These are phyloP conservation scores for Sporothrix inflata DNA, from an alignment of 2,329 filamentous ascomycete genomes.

Conservation along the genomic window DNA sequence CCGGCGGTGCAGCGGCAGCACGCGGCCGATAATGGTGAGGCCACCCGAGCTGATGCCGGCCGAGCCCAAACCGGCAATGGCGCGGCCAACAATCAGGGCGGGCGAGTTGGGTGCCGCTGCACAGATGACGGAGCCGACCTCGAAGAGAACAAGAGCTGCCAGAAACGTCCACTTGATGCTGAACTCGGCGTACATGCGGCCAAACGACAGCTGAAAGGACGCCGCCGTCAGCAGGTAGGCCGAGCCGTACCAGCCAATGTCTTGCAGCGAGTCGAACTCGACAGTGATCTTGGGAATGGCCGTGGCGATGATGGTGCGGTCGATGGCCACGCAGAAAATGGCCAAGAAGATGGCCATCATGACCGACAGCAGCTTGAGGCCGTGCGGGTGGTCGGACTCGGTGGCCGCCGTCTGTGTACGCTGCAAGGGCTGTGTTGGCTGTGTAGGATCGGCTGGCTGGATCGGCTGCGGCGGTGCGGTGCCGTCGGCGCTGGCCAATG, in stretches of 20 bases:
- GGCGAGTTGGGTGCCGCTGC: conserved; percentile 3
- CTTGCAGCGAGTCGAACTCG: conserved; percentile 46
- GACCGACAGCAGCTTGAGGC: conserved; percentile 1
- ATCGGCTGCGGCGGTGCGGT: background rate
- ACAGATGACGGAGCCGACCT: conserved; percentile 7
- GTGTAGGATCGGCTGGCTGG: background rate
- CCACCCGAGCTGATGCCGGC: background rate
- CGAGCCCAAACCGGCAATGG: background rate
- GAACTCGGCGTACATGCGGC: conserved; percentile 31
- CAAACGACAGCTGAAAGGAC: conserved; percentile 31
- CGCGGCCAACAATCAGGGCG: background rate
- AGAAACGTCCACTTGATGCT: conserved; percentile 31
- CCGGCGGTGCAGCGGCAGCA: conserved; percentile 29
- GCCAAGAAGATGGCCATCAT: conserved; percentile 16
- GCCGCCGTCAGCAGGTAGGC: conserved; percentile 33
- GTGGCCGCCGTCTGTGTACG: background rate
- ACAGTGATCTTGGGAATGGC: conserved; percentile 48
- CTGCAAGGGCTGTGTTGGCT: background rate
- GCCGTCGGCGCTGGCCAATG: background rate
- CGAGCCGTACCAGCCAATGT: conserved; percentile 36
- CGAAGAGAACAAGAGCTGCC: conserved; percentile 35
- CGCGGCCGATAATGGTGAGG: background rate
- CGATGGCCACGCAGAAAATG: conserved; percentile 21
- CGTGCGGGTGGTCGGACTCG: background rate
- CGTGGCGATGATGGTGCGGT: conserved; percentile 45